A percentile compares a stretch with the other conserved stretches of the same genome.
Conservation (phyloP, 2,329 filamentous ascomycete species). For the Penicillium sclerotigenum region DNA sequence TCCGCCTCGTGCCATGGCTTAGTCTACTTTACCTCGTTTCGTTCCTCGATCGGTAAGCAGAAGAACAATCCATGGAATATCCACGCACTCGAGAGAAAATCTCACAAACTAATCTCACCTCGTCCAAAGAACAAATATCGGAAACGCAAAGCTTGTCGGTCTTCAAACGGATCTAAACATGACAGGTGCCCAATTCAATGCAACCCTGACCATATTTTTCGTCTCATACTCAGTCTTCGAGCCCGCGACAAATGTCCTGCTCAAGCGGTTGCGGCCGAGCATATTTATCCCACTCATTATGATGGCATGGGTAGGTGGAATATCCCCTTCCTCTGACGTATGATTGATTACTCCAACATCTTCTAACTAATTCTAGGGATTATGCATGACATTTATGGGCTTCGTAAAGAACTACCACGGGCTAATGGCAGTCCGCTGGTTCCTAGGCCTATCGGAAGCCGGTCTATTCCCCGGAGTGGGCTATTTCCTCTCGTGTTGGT, state of each 20-base stretch:
- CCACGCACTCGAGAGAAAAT: neutral
- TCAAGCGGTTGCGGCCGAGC: conserved; percentile 72
- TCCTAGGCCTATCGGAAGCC: conserved; percentile 42
- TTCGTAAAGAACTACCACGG: conserved; percentile 48
- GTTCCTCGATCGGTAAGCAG: conserved; percentile 38
- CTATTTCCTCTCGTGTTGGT: conserved; percentile 83
- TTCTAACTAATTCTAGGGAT: conserved; percentile 28
- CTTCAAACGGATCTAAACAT: conserved; percentile 60
- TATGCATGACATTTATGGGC: conserved; percentile 47
- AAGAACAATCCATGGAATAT: too few species aligned
- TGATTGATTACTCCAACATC: too few species aligned
- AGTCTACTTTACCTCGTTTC: conserved; percentile 46
- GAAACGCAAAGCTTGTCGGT: conserved; percentile 64
- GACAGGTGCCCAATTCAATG: conserved; percentile 66
- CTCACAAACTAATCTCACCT: neutral
- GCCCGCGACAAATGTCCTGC: conserved; percentile 69
- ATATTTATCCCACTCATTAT: conserved; percentile 82
- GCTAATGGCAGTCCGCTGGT: conserved; percentile 49
- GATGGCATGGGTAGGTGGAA: conserved; percentile 49
- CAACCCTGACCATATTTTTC: conserved; percentile 78
- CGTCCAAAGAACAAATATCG: conserved; percentile 64
- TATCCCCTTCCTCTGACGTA: neutral
- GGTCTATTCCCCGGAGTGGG: conserved; percentile 68
- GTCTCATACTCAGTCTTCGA: conserved; percentile 79
- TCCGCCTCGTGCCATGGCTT: conserved; percentile 48